phyloP scores from a whole-genome alignment of 306 rosid species.

The Chamaecrista fasciculata region DNA sequence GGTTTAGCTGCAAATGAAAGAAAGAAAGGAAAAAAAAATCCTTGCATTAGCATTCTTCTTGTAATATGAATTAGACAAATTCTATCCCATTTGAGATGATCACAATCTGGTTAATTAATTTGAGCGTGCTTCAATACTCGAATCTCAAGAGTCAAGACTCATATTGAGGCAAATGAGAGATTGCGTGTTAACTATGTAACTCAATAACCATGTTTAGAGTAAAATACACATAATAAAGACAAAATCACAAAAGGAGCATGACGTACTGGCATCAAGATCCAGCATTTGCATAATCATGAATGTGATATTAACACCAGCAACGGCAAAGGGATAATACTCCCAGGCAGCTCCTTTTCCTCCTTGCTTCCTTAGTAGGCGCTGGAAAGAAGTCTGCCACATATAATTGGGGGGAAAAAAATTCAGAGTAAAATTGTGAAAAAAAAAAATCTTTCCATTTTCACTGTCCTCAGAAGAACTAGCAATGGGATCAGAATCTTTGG shows the following conservation, averaged over 20 bases:
- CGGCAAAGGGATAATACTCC: slow-evolving; percentile 90
- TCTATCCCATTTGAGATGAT: not conserved
- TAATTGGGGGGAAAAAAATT: not conserved
- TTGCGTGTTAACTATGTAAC: not conserved
- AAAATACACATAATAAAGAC: slow-evolving; percentile 12
- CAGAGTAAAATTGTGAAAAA: not conserved
- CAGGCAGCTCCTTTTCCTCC: slow-evolving; percentile 73
- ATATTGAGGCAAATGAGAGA: slow-evolving; percentile 7
- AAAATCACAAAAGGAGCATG: not conserved
- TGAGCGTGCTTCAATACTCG: not conserved
- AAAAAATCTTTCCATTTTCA: not conserved
- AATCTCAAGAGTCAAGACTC: slow-evolving; percentile 13
- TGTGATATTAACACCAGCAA: slow-evolving; percentile 84
- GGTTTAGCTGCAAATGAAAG: slow-evolving; percentile 87
- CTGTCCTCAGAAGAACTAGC: not conserved
- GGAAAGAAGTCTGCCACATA: slow-evolving; percentile 60
- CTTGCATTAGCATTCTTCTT: slow-evolving; percentile 22
- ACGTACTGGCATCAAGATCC: slow-evolving; percentile 72
- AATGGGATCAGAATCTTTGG: not conserved
- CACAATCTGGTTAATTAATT: not conserved
- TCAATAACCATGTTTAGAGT: not conserved
- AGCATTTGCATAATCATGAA: slow-evolving; percentile 94
- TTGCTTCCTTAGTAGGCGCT: slow-evolving; percentile 62
- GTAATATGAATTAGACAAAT: slow-evolving; percentile 8
- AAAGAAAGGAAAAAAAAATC: slow-evolving; percentile 10